A percentile compares a stretch with the other conserved stretches of the same genome.
phyloP scores from a whole-genome alignment of 148 eudicot species.

The Salicornia ramosissima region DNA sequence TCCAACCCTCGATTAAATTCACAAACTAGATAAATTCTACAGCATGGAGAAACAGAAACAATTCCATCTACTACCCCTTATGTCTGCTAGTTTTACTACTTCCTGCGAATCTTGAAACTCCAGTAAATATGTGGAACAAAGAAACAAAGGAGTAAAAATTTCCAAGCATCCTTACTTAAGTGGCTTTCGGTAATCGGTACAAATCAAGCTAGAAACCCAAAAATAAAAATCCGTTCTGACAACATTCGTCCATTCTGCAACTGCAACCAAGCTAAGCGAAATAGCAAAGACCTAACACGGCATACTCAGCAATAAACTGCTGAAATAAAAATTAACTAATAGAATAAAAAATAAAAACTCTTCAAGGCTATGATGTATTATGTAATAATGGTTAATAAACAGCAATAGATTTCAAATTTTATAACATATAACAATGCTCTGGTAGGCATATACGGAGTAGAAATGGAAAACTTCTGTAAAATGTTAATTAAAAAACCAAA shows the following conservation, averaged over 20 bases:
- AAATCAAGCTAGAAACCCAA: neutral
- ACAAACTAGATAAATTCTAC: neutral
- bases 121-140: too few species aligned
- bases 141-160: too few species aligned
- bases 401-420: too few species aligned
- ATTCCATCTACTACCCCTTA: too few species aligned
- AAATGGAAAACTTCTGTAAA: neutral
- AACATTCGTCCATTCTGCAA: neutral
- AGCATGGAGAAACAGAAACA: too few species aligned
- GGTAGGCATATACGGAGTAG: too few species aligned
- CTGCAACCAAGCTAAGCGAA: neutral
- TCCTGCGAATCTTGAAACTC: too few species aligned
- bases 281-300: neutral
- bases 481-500: neutral
- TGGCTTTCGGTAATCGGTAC: neutral
- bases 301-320: neutral
- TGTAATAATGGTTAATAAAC: too few species aligned
- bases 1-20: neutral
- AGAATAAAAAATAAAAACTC: too few species aligned
- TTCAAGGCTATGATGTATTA: too few species aligned
- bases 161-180: neutral
- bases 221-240: neutral
- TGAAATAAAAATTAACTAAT: neutral
- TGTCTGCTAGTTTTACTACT: too few species aligned
- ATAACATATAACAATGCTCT: too few species aligned